These are phyloP conservation scores for Stentor coeruleus DNA, from an alignment of 73 alveolate species.

Conservation along the genomic window DNA sequence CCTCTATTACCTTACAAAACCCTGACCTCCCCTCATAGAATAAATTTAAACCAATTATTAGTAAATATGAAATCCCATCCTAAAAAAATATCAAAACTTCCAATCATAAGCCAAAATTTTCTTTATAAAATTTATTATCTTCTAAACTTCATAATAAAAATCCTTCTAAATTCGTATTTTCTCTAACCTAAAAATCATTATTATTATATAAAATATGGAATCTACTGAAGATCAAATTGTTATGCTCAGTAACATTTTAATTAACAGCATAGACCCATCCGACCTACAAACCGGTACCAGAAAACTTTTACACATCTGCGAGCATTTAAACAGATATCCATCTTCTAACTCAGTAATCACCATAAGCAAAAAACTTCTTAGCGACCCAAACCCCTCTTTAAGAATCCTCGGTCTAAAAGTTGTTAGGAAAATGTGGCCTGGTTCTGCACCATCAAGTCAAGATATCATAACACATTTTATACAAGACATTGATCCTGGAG, in stretches of 20 bases:
- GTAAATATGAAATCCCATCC: too few relatives aligned
- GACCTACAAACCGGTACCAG: background rate
- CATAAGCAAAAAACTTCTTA: background rate
- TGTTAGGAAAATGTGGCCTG: background rate
- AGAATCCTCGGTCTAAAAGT: background rate
- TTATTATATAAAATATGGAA: background rate
- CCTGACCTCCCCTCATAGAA: too few relatives aligned
- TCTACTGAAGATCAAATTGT: background rate
- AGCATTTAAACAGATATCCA: background rate
- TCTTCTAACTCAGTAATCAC: background rate
- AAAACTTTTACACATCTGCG: background rate
- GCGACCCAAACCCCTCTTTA: background rate
- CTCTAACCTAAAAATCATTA: background rate
- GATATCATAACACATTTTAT: background rate
- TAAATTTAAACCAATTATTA: too few relatives aligned
- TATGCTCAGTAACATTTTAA: background rate
- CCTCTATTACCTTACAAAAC: too few relatives aligned
- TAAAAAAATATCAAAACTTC: too few relatives aligned
- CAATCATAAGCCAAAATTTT: too few relatives aligned
- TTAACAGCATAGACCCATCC: background rate
- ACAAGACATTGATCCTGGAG: constrained; percentile 11
- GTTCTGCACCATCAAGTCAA: background rate
- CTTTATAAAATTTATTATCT: too few relatives aligned
- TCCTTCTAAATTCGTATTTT: background rate
- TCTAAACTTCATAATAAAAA: too few relatives aligned